A percentile compares a stretch with the other conserved stretches of the same genome.
phyloP scores from a whole-genome alignment of 192 early-diverging fungal species.

The Diversispora epigaea region DNA sequence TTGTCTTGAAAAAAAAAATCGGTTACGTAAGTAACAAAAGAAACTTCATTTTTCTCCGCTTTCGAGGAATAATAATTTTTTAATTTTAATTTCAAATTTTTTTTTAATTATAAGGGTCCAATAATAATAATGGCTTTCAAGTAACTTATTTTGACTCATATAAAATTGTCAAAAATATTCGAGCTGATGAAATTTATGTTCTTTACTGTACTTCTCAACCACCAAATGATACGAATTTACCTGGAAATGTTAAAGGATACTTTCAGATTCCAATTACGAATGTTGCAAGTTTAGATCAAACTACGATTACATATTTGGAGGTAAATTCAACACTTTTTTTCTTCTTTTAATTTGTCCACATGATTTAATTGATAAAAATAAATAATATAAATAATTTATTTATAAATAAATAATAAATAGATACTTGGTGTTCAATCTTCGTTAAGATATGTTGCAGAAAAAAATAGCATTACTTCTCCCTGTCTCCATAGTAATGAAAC shows the following conservation, averaged over 20 bases:
- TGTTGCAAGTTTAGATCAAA: not conserved
- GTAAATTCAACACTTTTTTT: not conserved
- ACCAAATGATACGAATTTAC: not conserved
- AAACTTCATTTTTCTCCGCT: no score
- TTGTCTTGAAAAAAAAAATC: no score
- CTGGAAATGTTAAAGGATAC: not conserved
- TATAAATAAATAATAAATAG: constrained; percentile 2
- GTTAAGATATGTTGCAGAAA: constrained; percentile 8
- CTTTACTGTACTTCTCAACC: constrained; percentile 5
- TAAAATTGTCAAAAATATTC: constrained; percentile 5
- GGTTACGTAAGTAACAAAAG: no score
- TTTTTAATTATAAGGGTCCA: no score
- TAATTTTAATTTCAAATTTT: no score
- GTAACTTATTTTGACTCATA: not conserved
- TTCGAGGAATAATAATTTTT: no score
- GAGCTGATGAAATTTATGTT: constrained; percentile 10
- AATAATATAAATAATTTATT: not conserved
- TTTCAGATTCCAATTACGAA: constrained; percentile 19
- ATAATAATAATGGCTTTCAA: not conserved
- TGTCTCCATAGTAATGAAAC: not conserved
- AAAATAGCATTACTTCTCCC: not conserved
- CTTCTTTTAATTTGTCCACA: not conserved
- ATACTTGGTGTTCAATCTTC: not conserved
- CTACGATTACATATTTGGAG: constrained; percentile 20
- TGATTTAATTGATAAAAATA: not conserved